These are phyloP conservation scores for Yamadazyma friedrichii DNA, from an alignment of 1,139 yeast genomes.

Conservation along the genomic window DNA sequence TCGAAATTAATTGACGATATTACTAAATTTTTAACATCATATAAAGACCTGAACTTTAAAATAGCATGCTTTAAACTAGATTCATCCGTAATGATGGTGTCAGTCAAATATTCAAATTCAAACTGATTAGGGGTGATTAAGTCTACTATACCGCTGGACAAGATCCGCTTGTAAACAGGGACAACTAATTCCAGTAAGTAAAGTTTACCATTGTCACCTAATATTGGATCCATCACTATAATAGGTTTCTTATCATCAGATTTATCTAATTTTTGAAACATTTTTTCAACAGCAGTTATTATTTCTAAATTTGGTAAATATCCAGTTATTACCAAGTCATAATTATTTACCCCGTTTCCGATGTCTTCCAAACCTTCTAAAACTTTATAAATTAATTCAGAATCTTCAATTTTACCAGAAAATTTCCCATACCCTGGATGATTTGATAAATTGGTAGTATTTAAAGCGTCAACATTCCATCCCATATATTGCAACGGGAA, in stretches of 20 bases:
- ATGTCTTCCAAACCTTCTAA: conserved; percentile 34
- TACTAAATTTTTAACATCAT: conserved; percentile 59
- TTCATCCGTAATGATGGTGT: conserved; percentile 42
- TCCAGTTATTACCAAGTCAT: conserved; percentile 34
- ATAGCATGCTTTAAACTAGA: conserved; percentile 48
- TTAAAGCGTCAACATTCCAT: conserved; percentile 44
- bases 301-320: conserved; percentile 39
- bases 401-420: conserved; percentile 22
- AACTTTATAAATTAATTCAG: conserved; percentile 13
- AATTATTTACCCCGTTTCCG: conserved; percentile 10
- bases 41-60: conserved; percentile 45
- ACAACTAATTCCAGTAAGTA: conserved; percentile 76
- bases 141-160: conserved; percentile 53
- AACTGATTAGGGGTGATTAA: conserved; percentile 89
- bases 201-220: conserved; percentile 86
- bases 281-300: conserved; percentile 20
- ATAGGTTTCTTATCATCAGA: conserved; percentile 12
- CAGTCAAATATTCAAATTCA: conserved; percentile 76
- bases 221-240: conserved; percentile 87
- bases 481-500: conserved; percentile 45
- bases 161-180: conserved; percentile 57
- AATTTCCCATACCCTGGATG: conserved; percentile 49
- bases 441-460: conserved; percentile 43
- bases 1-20: conserved; percentile 43
- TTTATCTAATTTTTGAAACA: conserved; percentile 16